Percentiles rank a stretch among this genome's conserved stretches.
Evolutionary conservation across 768 basidiomycete species (phyloP).

Genomic region (Clavaria fumosa): DNA sequence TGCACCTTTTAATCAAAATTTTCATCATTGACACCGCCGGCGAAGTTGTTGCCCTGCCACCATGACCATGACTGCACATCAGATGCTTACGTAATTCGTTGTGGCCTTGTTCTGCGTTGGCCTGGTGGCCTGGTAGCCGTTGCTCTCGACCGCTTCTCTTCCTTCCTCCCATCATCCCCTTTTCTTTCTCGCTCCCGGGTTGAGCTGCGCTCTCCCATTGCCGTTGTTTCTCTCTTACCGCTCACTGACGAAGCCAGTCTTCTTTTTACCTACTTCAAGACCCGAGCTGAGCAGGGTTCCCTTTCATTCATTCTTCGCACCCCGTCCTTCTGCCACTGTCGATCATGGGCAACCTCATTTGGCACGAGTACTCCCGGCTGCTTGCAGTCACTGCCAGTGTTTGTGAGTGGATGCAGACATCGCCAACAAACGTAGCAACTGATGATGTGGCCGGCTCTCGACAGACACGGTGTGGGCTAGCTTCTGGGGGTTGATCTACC

Average conservation of each 20-base stretch:
- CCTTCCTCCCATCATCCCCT: conserved; percentile 11
- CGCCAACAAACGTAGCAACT: background rate
- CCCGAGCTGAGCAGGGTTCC: conserved; percentile 15
- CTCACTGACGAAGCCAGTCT: conserved; percentile 26
- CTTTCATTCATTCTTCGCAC: conserved; percentile 7
- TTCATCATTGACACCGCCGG: no score
- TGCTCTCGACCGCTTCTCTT: background rate
- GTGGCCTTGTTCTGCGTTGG: no score
- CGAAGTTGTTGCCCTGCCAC: no score
- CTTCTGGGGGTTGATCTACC: conserved; percentile 68
- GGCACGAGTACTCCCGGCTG: conserved; percentile 64
- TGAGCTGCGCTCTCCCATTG: conserved; percentile 19
- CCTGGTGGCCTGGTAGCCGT: no score
- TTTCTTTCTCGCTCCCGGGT: conserved; percentile 9
- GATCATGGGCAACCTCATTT: conserved; percentile 67
- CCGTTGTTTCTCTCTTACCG: conserved; percentile 16
- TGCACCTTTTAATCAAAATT: no score
- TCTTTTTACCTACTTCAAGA: conserved; percentile 12
- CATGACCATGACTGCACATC: no score
- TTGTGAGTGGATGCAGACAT: conserved; percentile 35
- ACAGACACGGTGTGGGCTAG: conserved; percentile 69
- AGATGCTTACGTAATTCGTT: no score
- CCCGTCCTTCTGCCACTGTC: conserved; percentile 9
- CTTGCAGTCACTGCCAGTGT: conserved; percentile 52
- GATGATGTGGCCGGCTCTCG: conserved; percentile 7